Evolutionary conservation across 2,329 filamentous ascomycete species (phyloP), one percentile per base, ranked within the genome.

Genomic region (Furcasterigmium furcatum): DNA sequence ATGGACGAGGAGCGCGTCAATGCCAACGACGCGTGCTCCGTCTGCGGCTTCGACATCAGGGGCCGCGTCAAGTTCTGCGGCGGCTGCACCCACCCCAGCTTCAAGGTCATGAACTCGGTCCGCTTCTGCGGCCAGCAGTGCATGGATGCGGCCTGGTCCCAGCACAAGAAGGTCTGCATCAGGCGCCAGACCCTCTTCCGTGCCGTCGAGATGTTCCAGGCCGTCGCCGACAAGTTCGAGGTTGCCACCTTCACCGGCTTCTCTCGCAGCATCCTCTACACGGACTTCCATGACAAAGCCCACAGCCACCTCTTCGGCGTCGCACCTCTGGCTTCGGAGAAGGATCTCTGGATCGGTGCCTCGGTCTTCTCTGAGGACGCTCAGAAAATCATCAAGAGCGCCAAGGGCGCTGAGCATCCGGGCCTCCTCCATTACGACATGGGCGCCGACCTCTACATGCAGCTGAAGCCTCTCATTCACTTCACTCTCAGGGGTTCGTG

Each of bases 61-160:
- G n/a, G n/a, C 18, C 19, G 20, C 13, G 5, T 41, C 24, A 20
- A 44, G 29, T 50, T 45, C 43, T 29, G 38, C 6, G 50, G 50
- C 16, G 48, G 48, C 45, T 45, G 29, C 36, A 36, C 10, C 19
- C 39, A 32, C 19, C 36, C 36, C 2, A 13, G 42, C 32, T 21
- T 48, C 6, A 45, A 16, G 9, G 45, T 41, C 9, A 36, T 36
- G 34, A 36, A 36, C 34, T 16, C n/a, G n/a, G 18, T 36, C 22
- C 24, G 35, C n/a, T 52, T 50, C 40, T 52, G 50, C 40, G 40
- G 42, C 35, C 16, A 41, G 18, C 18, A 42, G 34, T 52, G 50
- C 18, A 43, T 43, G 38, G 38, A 30, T 14, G 22, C 27, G 9
- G 50, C 45, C 20, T 50, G 45, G 45, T 10, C 40, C n/a, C 38